These are phyloP conservation scores for Uromyces viciae-fabae DNA, from an alignment of 1,284 basidiomycete genomes.

Conservation along the genomic window DNA sequence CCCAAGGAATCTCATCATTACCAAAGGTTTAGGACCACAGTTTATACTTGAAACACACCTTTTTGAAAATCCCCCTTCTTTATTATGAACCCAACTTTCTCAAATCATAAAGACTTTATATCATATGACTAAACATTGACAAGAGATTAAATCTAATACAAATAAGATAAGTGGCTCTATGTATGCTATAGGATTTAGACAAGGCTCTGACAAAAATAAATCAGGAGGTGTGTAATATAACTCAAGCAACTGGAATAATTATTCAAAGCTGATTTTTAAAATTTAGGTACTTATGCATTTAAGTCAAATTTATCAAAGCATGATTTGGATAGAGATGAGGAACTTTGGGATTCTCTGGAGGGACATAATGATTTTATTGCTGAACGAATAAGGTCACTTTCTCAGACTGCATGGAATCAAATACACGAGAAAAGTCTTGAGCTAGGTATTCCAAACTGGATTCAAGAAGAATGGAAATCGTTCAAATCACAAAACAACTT, in stretches of 20 bases:
- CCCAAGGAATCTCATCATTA: background rate
- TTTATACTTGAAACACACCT: background rate
- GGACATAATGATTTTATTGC: background rate
- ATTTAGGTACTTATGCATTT: background rate
- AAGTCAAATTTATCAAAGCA: background rate
- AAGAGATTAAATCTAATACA: background rate
- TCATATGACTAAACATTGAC: background rate
- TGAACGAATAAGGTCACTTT: background rate
- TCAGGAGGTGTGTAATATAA: background rate
- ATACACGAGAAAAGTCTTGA: constrained; percentile 5
- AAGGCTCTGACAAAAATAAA: background rate
- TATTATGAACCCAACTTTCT: background rate
- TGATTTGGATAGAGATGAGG: background rate
- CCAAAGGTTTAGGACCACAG: background rate
- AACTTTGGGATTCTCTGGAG: background rate
- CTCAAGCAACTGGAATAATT: background rate
- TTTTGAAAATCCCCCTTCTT: background rate
- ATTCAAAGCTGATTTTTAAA: background rate
- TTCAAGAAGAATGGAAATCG: background rate
- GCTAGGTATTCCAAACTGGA: background rate
- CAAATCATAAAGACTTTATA: background rate
- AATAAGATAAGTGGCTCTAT: background rate
- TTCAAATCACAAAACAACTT: background rate
- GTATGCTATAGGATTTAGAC: background rate
- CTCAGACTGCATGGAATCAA: background rate